A percentile compares a stretch with the other conserved stretches of the same genome.
These are phyloP conservation scores for Acidiella bohemica DNA, from an alignment of 495 filamentous ascomycete species.

Conservation along the genomic window DNA sequence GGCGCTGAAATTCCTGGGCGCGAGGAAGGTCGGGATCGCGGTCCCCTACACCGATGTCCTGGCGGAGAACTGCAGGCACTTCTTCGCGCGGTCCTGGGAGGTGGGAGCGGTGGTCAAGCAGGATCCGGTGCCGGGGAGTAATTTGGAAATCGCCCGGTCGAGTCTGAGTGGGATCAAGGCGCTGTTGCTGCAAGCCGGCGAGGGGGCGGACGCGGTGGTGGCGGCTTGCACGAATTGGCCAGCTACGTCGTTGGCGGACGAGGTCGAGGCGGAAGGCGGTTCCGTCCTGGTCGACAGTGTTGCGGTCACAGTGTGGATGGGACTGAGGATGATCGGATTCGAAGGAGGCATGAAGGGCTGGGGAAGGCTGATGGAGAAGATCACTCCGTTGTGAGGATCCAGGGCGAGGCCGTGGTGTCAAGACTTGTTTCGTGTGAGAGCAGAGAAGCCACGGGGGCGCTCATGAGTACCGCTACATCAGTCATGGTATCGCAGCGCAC, in stretches of 20 bases:
- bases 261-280: slow-evolving; percentile 2
- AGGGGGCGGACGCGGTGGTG: slow-evolving; percentile 1
- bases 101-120: background rate
- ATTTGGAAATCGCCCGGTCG: slow-evolving; percentile 5
- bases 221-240: slow-evolving; percentile 15
- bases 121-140: background rate
- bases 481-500: no score
- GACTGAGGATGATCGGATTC: slow-evolving; percentile 2
- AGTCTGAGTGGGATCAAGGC: background rate
- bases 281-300: slow-evolving; percentile 11
- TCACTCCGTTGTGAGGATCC: no score
- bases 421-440: no score
- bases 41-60: slow-evolving; percentile 6
- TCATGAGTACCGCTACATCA: no score
- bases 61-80: slow-evolving; percentile 3
- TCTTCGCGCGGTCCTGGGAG: slow-evolving; percentile 1
- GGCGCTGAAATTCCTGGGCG: background rate
- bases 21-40: slow-evolving; percentile 2
- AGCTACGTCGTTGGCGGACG: slow-evolving; percentile 1
- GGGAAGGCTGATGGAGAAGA: no score
- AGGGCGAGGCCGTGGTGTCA: no score
- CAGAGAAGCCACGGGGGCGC: no score
- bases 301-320: slow-evolving; percentile 8
- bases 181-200: background rate
- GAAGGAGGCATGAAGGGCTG: background rate